Evolutionary conservation across 768 basidiomycete genomes (phyloP).

Genomic region (Auricularia auricula-judae): DNA sequence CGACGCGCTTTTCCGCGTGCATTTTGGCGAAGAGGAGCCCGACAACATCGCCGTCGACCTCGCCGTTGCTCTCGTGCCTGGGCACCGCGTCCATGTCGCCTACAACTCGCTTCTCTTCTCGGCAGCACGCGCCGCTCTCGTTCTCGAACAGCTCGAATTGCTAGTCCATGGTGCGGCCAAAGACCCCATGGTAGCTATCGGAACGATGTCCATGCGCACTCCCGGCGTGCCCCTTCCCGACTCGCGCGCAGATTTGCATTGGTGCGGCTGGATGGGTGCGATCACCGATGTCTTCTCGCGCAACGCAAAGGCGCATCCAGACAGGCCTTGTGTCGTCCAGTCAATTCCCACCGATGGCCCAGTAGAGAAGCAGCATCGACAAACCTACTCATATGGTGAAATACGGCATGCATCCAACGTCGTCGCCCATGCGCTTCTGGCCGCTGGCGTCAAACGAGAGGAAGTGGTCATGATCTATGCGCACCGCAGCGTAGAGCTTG

Average conservation of each 20-base stretch:
- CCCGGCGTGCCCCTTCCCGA: slow-evolving; percentile 57
- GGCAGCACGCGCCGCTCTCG: slow-evolving; percentile 56
- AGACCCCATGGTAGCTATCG: slow-evolving; percentile 59
- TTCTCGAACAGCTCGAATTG: slow-evolving; percentile 77
- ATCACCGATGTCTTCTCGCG: slow-evolving; percentile 90
- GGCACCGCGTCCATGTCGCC: slow-evolving; percentile 58
- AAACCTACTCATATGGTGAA: slow-evolving; percentile 63
- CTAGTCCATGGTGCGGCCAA: slow-evolving; percentile 61
- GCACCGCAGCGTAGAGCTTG: slow-evolving; percentile 89
- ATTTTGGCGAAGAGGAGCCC: slow-evolving; percentile 94
- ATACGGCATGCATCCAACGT: slow-evolving; percentile 82
- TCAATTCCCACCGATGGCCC: slow-evolving; percentile 32
- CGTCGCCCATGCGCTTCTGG: slow-evolving; percentile 80
- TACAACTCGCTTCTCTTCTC: slow-evolving; percentile 96
- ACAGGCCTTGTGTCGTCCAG: slow-evolving; percentile 84
- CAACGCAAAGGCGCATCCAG: slow-evolving; percentile 73
- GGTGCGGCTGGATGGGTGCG: slow-evolving; percentile 96
- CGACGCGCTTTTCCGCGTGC: slow-evolving; percentile 75
- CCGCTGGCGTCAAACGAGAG: slow-evolving; percentile 77
- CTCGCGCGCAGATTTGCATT: slow-evolving; percentile 80
- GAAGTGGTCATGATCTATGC: slow-evolving; percentile 99
- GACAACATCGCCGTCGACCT: slow-evolving; percentile 85
- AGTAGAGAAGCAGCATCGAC: slow-evolving; percentile 35
- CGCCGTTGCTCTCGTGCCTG: slow-evolving; percentile 48
- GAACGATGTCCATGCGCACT: slow-evolving; percentile 72